Conservation (phyloP, 2,329 filamentous ascomycete genomes). For the Plectosphaerella cucumerina region DNA sequence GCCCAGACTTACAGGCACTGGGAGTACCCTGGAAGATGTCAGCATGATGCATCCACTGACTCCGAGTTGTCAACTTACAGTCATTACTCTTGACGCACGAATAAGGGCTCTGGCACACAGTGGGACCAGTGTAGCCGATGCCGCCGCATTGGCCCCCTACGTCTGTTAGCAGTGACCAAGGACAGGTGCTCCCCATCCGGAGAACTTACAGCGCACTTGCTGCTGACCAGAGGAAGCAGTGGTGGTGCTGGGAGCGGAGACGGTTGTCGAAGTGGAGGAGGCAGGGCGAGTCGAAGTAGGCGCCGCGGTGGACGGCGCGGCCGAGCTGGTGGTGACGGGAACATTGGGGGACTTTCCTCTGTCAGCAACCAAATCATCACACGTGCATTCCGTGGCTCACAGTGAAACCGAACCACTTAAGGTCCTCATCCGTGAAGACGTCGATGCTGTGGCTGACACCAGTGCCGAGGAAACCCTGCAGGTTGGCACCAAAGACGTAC, state of each 20-base stretch:
- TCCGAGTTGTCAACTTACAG: conserved; percentile 2
- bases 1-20: conserved; percentile 29
- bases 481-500: conserved; percentile 30
- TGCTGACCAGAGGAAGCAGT: not conserved
- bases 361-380: no score
- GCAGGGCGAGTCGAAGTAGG: conserved; percentile 3
- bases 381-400: no score
- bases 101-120: conserved; percentile 4
- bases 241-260: conserved; percentile 4
- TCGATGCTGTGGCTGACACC: conserved; percentile 11
- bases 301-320: not conserved
- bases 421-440: conserved; percentile 10
- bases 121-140: conserved; percentile 6
- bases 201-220: not conserved
- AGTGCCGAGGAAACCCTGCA: conserved; percentile 13
- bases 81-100: conserved; percentile 7
- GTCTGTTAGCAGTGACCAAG: not conserved
- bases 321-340: conserved; percentile 1
- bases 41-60: not conserved
- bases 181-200: not conserved
- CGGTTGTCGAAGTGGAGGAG: not conserved
- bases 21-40: conserved; percentile 24
- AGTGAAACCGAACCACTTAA: conserved; percentile 12
- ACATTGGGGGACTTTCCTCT: conserved; percentile 3
- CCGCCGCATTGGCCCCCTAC: conserved; percentile 10